Evolutionary conservation across 164 flowering plant genomes (phyloP).

Genomic region (Vitis labrusca): DNA sequence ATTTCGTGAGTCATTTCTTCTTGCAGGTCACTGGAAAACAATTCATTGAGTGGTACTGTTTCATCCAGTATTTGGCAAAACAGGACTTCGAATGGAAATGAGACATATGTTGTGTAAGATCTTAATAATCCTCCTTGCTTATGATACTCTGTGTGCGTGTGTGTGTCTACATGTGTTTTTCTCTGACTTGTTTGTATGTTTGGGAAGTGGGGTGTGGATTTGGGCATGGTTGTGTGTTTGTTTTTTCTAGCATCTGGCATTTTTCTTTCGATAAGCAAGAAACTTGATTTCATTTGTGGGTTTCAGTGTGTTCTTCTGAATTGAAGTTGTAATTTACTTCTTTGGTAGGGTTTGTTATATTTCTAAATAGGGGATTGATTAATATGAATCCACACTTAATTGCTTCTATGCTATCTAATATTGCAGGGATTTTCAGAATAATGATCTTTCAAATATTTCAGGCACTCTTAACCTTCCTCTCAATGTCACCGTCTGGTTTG

Average conservation of each 20-base stretch:
- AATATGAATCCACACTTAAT: not conserved
- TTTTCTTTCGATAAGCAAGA: too few species aligned
- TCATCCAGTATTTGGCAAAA: constrained; percentile 66
- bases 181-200: not conserved
- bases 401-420: constrained; percentile 1
- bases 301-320: too few species aligned
- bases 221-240: not conserved
- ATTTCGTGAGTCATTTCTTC: not conserved
- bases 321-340: not conserved
- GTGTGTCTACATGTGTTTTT: not conserved
- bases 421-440: constrained; percentile 71
- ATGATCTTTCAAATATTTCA: constrained; percentile 48
- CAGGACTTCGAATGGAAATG: constrained; percentile 34
- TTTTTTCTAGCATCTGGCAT: constrained; percentile 1
- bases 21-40: constrained; percentile 70
- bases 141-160: not conserved
- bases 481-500: constrained; percentile 71
- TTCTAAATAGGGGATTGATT: not conserved
- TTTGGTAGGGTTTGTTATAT: not conserved
- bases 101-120: constrained; percentile 54
- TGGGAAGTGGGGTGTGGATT: too few species aligned
- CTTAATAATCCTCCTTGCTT: not conserved
- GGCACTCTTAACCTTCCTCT: constrained; percentile 44
- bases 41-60: constrained; percentile 61
- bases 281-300: too few species aligned